These are phyloP conservation scores for Sarcodon aspratus DNA, from an alignment of 768 basidiomycete genomes.

Conservation along the genomic window DNA sequence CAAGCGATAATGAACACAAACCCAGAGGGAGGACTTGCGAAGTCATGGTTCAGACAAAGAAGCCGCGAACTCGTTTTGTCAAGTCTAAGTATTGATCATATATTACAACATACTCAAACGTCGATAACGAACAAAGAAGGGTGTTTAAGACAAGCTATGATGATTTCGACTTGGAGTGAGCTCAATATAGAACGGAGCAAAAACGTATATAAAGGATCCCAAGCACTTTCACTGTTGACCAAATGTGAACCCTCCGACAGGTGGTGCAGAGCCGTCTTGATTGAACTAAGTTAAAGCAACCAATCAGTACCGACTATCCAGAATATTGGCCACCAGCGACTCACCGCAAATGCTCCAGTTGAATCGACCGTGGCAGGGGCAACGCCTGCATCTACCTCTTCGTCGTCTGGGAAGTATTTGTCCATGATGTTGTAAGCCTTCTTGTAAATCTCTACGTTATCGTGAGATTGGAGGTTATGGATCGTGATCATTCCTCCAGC, in stretches of 20 bases:
- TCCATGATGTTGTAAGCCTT: constrained; percentile 99
- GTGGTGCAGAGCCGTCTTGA: constrained; percentile 75
- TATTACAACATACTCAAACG: too few species aligned
- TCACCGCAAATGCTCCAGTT: constrained; percentile 63
- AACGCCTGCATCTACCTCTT: constrained; percentile 80
- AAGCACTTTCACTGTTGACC: constrained; percentile 28
- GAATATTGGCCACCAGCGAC: constrained; percentile 14
- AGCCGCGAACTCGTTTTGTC: constrained; percentile 20
- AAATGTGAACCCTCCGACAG: constrained; percentile 95
- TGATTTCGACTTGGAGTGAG: too few species aligned
- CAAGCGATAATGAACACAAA: constrained; percentile 16
- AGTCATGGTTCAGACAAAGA: constrained; percentile 42
- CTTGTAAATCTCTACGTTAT: constrained; percentile 99
- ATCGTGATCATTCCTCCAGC: constrained; percentile 98
- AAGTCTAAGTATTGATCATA: too few species aligned
- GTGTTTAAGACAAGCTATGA: too few species aligned
- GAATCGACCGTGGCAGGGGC: constrained; percentile 66
- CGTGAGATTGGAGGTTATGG: constrained; percentile 98
- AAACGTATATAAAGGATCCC: too few species aligned
- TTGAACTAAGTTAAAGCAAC: constrained; percentile 47
- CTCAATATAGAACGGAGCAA: too few species aligned
- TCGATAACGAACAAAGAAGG: too few species aligned
- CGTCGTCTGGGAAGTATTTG: constrained; percentile 98
- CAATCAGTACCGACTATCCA: constrained; percentile 2
- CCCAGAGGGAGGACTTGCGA: constrained; percentile 93